These are phyloP conservation scores for Ascochyta lentis DNA, from an alignment of 2,329 filamentous ascomycete genomes.

Conservation along the genomic window DNA sequence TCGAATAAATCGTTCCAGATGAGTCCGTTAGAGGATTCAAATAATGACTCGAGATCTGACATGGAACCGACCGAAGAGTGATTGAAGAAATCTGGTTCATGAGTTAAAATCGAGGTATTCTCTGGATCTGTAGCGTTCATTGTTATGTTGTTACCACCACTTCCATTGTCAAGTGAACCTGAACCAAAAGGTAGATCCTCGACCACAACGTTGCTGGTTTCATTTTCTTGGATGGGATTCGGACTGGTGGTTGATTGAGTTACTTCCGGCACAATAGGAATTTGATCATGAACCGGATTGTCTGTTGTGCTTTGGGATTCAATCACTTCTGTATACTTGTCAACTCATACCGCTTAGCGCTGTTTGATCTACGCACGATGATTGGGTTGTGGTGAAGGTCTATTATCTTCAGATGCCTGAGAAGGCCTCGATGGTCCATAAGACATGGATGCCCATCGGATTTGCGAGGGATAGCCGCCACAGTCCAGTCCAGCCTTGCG, in stretches of 20 bases:
- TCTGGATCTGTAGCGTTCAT: not conserved
- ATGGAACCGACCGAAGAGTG: constrained; percentile 13
- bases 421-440: constrained; percentile 4
- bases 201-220: not conserved
- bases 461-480: constrained; percentile 19
- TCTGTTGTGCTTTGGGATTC: not conserved
- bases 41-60: constrained; percentile 19
- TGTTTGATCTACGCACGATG: not conserved
- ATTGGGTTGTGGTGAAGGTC: not conserved
- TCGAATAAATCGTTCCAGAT: constrained; percentile 23
- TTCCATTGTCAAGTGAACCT: not conserved
- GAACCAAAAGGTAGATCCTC: not conserved
- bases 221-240: not conserved
- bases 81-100: constrained; percentile 7
- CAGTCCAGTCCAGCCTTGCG: constrained; percentile 13
- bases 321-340: not conserved
- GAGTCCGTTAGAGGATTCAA: constrained; percentile 15
- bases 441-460: constrained; percentile 22
- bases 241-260: not conserved
- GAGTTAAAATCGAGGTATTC: not conserved
- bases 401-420: not conserved
- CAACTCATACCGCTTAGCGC: not conserved
- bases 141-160: not conserved
- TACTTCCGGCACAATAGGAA: not conserved
- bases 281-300: not conserved